phyloP scores from a whole-genome alignment of 2,329 filamentous ascomycete species.

The Epichloe baconii region DNA sequence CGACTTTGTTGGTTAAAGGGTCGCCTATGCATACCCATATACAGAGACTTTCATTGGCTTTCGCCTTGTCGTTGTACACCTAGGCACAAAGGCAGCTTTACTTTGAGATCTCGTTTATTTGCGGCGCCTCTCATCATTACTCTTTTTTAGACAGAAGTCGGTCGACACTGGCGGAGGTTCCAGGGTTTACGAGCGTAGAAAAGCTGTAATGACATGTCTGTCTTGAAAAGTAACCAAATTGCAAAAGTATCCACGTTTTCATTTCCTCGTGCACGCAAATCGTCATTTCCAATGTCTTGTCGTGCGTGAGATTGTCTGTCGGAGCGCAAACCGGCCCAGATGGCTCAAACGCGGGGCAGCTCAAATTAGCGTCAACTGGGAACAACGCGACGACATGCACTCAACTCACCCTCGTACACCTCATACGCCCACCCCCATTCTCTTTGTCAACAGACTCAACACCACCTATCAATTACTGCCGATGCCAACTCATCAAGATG shows the following conservation, averaged over 20 bases:
- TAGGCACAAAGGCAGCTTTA: not conserved
- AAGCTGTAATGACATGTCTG: too few species aligned
- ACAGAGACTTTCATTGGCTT: too few species aligned
- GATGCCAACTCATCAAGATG: not conserved
- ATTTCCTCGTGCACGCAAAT: too few species aligned
- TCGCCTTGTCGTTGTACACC: too few species aligned
- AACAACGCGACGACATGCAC: not conserved
- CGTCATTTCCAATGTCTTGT: too few species aligned
- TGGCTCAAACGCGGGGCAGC: not conserved
- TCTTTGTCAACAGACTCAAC: not conserved
- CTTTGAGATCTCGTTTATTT: not conserved
- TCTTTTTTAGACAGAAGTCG: too few species aligned
- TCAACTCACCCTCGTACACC: not conserved
- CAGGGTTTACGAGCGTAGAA: not conserved
- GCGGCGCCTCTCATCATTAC: not conserved
- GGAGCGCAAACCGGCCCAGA: too few species aligned
- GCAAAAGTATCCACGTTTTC: too few species aligned
- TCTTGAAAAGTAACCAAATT: too few species aligned
- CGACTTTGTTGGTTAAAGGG: conserved; percentile 14
- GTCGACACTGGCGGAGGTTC: not conserved
- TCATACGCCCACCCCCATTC: not conserved
- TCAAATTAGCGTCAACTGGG: too few species aligned
- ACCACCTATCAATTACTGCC: not conserved
- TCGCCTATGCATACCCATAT: not conserved
- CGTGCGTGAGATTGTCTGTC: too few species aligned